Evolutionary conservation across 495 filamentous ascomycete species (phyloP).

Genomic region (Viridothelium virens): DNA sequence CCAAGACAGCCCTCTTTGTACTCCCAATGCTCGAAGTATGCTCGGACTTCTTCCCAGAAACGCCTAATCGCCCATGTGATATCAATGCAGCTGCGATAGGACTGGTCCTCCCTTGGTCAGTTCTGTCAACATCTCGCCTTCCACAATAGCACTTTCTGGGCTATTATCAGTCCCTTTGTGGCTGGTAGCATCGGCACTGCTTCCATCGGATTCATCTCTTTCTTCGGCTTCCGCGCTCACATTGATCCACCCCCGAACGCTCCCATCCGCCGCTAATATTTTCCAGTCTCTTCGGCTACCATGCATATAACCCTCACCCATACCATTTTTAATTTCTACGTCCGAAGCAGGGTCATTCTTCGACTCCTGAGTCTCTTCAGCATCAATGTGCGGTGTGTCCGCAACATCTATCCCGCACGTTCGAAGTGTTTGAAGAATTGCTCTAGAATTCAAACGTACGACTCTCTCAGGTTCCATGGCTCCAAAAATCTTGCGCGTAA

Average conservation of each 20-base stretch:
- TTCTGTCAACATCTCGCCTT: conserved; percentile 8
- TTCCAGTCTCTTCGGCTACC: not conserved
- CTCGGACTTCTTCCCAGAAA: not conserved
- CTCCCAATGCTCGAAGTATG: not conserved
- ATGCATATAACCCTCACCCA: not conserved
- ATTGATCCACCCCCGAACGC: not conserved
- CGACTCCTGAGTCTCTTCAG: conserved; percentile 1
- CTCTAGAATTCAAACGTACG: conserved; percentile 55
- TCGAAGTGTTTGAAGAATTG: conserved; percentile 54
- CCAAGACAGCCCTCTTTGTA: not conserved
- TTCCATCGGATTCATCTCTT: not conserved
- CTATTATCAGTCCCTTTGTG: not conserved
- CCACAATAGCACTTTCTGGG: not conserved
- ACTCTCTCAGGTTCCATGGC: conserved; percentile 55
- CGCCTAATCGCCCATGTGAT: not conserved
- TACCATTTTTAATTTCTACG: not conserved
- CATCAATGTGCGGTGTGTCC: conserved; percentile 43
- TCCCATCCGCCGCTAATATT: not conserved
- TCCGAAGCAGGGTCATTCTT: not conserved
- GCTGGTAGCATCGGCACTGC: not conserved
- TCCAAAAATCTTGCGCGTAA: conserved; percentile 50
- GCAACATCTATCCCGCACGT: conserved; percentile 44
- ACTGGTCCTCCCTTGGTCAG: conserved; percentile 4
- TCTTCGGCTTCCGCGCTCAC: not conserved
- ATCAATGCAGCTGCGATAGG: too few species aligned